phyloP scores from a whole-genome alignment of 495 filamentous ascomycete species.

The Lichenothelia convexa region DNA sequence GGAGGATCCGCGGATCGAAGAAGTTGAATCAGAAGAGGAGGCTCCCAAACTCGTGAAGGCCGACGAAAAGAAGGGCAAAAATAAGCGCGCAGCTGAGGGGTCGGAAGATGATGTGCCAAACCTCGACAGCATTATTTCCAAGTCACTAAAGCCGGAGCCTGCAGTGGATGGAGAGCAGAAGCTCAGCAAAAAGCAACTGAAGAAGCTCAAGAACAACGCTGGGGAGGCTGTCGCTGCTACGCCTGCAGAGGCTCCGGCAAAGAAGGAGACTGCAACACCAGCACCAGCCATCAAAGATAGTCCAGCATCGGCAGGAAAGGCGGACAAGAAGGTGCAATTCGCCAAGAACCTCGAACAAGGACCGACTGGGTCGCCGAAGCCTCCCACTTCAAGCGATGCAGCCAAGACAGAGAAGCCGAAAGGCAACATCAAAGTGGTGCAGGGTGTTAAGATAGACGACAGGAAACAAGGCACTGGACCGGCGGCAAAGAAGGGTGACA shows the following conservation, averaged over 20 bases:
- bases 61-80: slow-evolving; percentile 33
- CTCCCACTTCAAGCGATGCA: slow-evolving; percentile 20
- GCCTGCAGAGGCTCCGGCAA: slow-evolving; percentile 35
- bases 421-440: slow-evolving; percentile 47
- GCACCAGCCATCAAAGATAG: slow-evolving; percentile 37
- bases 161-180: slow-evolving; percentile 37
- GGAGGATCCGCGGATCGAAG: slow-evolving; percentile 62
- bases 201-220: slow-evolving; percentile 98
- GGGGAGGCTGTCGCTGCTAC: slow-evolving; percentile 49
- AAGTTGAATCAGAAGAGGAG: slow-evolving; percentile 60
- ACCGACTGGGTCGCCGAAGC: slow-evolving; percentile 46
- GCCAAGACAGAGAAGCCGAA: slow-evolving; percentile 18
- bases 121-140: slow-evolving; percentile 60
- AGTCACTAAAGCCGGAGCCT: slow-evolving; percentile 35
- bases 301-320: slow-evolving; percentile 38
- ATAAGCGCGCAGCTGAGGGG: slow-evolving; percentile 63
- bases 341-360: slow-evolving; percentile 97
- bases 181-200: slow-evolving; percentile 89
- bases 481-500: slow-evolving; percentile 68
- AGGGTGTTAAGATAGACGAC: slow-evolving; percentile 86
- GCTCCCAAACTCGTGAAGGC: slow-evolving; percentile 53
- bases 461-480: slow-evolving; percentile 74
- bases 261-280: slow-evolving; percentile 23
- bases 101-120: slow-evolving; percentile 37
- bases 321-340: slow-evolving; percentile 95